These are phyloP conservation scores for Vickermania spadyakhi DNA, from an alignment of 208 protist species.

Conservation along the genomic window DNA sequence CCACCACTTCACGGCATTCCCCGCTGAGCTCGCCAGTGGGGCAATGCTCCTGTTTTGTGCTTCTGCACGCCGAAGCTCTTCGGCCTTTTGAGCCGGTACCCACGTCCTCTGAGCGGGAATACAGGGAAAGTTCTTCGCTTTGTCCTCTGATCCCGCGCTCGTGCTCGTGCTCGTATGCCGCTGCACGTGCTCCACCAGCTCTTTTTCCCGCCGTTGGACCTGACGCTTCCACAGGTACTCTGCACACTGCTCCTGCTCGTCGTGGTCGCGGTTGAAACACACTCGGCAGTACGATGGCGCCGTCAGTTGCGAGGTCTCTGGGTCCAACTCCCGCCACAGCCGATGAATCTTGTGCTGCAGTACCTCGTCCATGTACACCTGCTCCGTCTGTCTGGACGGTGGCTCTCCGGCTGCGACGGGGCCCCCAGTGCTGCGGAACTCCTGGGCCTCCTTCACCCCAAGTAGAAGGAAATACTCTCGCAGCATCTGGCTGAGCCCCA, in stretches of 20 bases:
- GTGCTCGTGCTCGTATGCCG: conserved; percentile 1
- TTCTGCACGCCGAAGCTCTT: no score
- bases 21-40: no score
- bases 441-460: conserved; percentile 41
- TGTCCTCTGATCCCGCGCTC: background rate
- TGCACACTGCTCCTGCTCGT: conserved; percentile 49
- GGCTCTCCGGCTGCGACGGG: no score
- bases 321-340: conserved; percentile 68
- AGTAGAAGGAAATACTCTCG: conserved; percentile 77
- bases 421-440: background rate
- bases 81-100: no score
- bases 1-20: background rate
- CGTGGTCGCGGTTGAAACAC: conserved; percentile 72
- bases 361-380: conserved; percentile 37
- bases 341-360: conserved; percentile 87
- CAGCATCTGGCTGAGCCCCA: conserved; percentile 53
- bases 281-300: conserved; percentile 50
- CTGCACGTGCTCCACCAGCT: conserved; percentile 1
- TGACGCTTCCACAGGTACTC: conserved; percentile 65
- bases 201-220: background rate
- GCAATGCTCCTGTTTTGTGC: no score
- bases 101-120: no score
- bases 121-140: background rate
- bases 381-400: no score
- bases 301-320: conserved; percentile 49